These are phyloP conservation scores for Annulohypoxylon maeteangense DNA, from an alignment of 495 filamentous ascomycete species.

Conservation along the genomic window DNA sequence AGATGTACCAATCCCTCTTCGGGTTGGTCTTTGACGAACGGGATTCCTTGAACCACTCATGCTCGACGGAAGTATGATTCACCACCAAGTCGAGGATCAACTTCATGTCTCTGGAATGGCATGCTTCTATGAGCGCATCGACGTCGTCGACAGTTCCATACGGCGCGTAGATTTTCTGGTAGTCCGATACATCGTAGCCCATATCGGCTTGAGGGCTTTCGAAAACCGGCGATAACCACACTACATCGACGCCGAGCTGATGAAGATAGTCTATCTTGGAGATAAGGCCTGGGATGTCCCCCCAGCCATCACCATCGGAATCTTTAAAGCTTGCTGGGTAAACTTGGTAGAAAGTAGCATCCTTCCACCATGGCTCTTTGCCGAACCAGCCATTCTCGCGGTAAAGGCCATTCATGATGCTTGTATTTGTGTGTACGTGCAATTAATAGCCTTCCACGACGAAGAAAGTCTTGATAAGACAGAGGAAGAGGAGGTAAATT, in stretches of 20 bases:
- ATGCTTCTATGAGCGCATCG: slow-evolving; percentile 68
- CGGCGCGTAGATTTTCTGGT: slow-evolving; percentile 67
- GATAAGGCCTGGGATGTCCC: slow-evolving; percentile 74
- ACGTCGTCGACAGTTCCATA: slow-evolving; percentile 74
- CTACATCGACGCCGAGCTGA: slow-evolving; percentile 69
- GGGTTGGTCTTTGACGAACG: slow-evolving; percentile 67
- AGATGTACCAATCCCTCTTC: slow-evolving; percentile 80
- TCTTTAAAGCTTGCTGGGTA: slow-evolving; percentile 75
- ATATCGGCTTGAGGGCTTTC: slow-evolving; percentile 72
- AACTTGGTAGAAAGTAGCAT: slow-evolving; percentile 70
- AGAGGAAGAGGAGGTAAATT: neutral
- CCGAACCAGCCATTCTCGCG: slow-evolving; percentile 34
- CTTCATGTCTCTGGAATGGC: slow-evolving; percentile 69
- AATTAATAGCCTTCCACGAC: neutral
- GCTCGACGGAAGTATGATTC: slow-evolving; percentile 83
- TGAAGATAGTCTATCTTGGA: slow-evolving; percentile 73
- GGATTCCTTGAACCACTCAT: slow-evolving; percentile 78
- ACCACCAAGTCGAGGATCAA: slow-evolving; percentile 79
- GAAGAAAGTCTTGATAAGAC: neutral
- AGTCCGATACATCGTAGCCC: slow-evolving; percentile 77
- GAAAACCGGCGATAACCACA: slow-evolving; percentile 77
- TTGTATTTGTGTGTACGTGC: neutral
- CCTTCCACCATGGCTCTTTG: slow-evolving; percentile 53
- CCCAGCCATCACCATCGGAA: slow-evolving; percentile 73
- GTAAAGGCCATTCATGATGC: slow-evolving; percentile 30